A percentile compares a stretch with the other conserved stretches of the same genome.
Evolutionary conservation across 768 basidiomycete species (phyloP).

Genomic region (Lanmaoa rubissima): DNA sequence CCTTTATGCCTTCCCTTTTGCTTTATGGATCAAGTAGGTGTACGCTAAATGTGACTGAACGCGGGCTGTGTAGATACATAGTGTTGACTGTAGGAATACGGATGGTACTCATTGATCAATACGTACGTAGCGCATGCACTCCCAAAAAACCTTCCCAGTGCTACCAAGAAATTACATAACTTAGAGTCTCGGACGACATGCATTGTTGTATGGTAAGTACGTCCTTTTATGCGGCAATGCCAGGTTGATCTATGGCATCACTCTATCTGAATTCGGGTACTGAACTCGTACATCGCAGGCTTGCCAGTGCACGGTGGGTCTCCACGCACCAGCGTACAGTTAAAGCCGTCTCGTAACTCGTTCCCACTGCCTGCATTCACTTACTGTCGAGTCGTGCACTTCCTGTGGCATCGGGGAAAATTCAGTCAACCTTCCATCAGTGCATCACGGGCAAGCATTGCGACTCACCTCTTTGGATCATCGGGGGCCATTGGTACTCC

Average conservation of each 20-base stretch:
- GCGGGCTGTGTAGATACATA: neutral
- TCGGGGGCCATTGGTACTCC: neutral
- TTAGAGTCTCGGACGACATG: too few relatives aligned
- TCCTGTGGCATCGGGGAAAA: neutral
- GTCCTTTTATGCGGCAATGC: too few relatives aligned
- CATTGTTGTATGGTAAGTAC: too few relatives aligned
- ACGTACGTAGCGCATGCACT: too few relatives aligned
- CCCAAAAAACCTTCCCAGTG: too few relatives aligned
- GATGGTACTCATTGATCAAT: neutral
- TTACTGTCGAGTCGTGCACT: neutral
- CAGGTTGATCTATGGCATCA: neutral
- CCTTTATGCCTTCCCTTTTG: neutral
- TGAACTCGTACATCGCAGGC: neutral
- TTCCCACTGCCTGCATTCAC: neutral
- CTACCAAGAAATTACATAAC: too few relatives aligned
- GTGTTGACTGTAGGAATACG: neutral
- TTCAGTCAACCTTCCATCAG: too few relatives aligned
- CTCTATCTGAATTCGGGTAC: neutral
- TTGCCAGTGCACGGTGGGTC: neutral
- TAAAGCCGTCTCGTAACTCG: neutral
- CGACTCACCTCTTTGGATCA: neutral
- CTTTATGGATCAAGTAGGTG: neutral
- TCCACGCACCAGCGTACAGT: neutral
- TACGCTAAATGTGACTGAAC: neutral
- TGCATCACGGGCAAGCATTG: too few relatives aligned